Evolutionary conservation across 257 asterid genomes (phyloP).

Genomic region (Marsdenia floribunda): DNA sequence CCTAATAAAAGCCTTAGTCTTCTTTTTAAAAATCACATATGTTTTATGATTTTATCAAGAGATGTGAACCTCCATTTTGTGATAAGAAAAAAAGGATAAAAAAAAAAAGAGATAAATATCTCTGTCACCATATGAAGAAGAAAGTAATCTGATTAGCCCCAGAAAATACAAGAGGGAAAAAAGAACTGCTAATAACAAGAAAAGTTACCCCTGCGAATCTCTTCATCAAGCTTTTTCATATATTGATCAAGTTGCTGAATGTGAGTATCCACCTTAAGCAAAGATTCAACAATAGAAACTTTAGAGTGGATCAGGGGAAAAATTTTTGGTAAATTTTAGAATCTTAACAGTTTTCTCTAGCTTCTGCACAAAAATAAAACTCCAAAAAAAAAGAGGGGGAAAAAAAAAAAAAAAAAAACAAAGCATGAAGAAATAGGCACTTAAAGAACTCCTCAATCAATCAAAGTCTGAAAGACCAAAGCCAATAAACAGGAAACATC

Average conservation of each 20-base stretch:
- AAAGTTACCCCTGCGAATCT: slow-evolving; percentile 62
- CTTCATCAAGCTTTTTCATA: slow-evolving; percentile 81
- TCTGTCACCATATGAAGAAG: not conserved
- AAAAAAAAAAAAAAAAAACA: not conserved
- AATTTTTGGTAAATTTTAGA: not conserved
- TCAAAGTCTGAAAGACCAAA: not conserved
- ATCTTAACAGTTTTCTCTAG: not conserved
- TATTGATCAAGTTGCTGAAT: slow-evolving; percentile 95
- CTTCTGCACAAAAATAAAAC: not conserved
- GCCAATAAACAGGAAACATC: not conserved
- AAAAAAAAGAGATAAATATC: not conserved
- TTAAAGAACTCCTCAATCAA: not conserved
- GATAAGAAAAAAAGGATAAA: not conserved
- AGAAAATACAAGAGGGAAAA: not conserved
- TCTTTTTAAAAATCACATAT: too few relatives aligned
- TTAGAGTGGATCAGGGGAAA: not conserved
- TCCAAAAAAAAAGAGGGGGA: not conserved
- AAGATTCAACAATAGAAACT: not conserved
- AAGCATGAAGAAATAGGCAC: too few relatives aligned
- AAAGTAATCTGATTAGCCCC: not conserved
- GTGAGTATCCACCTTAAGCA: slow-evolving; percentile 73
- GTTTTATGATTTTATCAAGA: too few relatives aligned
- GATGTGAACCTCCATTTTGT: too few relatives aligned
- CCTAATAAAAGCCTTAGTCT: too few relatives aligned
- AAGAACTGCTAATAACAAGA: not conserved